Evolutionary conservation across 192 early-diverging fungal species (phyloP).

Genomic region (Coemansia sp.): DNA sequence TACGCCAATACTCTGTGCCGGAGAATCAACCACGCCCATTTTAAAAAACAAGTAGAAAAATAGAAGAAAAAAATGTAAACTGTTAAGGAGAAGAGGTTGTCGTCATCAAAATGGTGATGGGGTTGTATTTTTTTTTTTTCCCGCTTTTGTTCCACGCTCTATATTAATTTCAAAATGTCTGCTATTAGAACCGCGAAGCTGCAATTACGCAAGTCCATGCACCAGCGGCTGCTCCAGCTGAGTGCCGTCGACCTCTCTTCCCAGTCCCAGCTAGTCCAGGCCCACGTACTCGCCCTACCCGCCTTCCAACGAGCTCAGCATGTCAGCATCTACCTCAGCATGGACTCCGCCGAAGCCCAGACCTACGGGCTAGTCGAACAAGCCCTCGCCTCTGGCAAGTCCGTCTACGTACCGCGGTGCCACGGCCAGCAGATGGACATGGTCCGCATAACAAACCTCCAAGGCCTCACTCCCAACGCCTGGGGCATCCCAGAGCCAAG

Average conservation of each 20-base stretch:
- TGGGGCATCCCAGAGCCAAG: slow-evolving; percentile 48
- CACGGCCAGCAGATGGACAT: slow-evolving; percentile 29
- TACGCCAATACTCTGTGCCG: slow-evolving; percentile 15
- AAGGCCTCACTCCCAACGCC: not conserved
- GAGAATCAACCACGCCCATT: slow-evolving; percentile 7
- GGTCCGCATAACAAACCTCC: slow-evolving; percentile 17
- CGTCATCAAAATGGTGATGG: not conserved
- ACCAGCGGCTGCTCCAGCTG: slow-evolving; percentile 9
- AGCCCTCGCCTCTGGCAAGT: slow-evolving; percentile 22
- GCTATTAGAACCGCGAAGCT: slow-evolving; percentile 19
- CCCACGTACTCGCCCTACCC: slow-evolving; percentile 3
- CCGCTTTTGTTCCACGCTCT: not conserved
- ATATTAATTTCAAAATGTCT: not conserved
- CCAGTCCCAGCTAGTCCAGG: slow-evolving; percentile 10
- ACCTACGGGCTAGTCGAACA: slow-evolving; percentile 11
- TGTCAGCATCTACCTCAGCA: slow-evolving; percentile 46
- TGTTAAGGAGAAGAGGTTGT: slow-evolving; percentile 3
- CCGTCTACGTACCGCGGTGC: slow-evolving; percentile 41
- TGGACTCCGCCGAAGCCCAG: slow-evolving; percentile 29
- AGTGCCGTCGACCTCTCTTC: not conserved
- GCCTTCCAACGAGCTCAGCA: slow-evolving; percentile 17
- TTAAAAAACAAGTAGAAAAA: slow-evolving; percentile 1
- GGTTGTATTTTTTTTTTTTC: not conserved
- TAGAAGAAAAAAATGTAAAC: not conserved
- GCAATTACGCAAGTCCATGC: slow-evolving; percentile 34